phyloP scores from a whole-genome alignment of 2,329 filamentous ascomycete genomes.

The Aciculosporium take region DNA sequence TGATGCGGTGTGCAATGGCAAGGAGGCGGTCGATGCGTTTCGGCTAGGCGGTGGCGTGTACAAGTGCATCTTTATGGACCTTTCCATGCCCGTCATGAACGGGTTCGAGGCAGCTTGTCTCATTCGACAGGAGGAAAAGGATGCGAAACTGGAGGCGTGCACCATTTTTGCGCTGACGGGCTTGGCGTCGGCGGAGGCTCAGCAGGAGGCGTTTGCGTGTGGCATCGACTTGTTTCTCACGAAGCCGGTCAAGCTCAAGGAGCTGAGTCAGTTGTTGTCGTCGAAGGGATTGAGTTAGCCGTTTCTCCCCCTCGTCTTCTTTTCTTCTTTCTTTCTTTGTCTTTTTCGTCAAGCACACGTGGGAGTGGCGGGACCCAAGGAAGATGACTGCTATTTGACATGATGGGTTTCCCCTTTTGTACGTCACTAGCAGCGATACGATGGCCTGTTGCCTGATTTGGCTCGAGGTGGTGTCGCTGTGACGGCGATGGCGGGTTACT shows the following conservation, averaged over 20 bases:
- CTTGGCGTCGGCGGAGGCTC: slow-evolving; percentile 29
- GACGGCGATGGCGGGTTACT: too few relatives aligned
- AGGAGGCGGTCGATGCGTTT: slow-evolving; percentile 16
- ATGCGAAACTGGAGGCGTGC: slow-evolving; percentile 24
- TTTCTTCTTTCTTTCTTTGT: background rate
- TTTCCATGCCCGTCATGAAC: slow-evolving; percentile 40
- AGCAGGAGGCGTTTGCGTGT: slow-evolving; percentile 34
- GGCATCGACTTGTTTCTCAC: slow-evolving; percentile 38
- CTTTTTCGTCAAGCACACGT: background rate
- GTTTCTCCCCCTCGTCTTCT: background rate
- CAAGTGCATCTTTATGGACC: slow-evolving; percentile 24
- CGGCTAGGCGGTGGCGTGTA: slow-evolving; percentile 7
- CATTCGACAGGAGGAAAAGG: slow-evolving; percentile 33
- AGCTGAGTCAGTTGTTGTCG: slow-evolving; percentile 11
- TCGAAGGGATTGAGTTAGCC: background rate
- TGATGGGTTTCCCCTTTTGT: too few relatives aligned
- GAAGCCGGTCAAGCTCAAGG: slow-evolving; percentile 30
- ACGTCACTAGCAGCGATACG: too few relatives aligned
- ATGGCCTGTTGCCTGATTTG: too few relatives aligned
- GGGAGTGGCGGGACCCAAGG: too few relatives aligned
- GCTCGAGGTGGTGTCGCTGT: too few relatives aligned
- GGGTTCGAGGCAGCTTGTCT: slow-evolving; percentile 30
- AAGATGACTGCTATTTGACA: too few relatives aligned
- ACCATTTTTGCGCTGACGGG: slow-evolving; percentile 37
- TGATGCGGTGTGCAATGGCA: slow-evolving; percentile 13